Evolutionary conservation across 2,329 filamentous ascomycete genomes (phyloP), one percentile per base, ranked within the genome.

Genomic region (Chaetothyriales sp.): DNA sequence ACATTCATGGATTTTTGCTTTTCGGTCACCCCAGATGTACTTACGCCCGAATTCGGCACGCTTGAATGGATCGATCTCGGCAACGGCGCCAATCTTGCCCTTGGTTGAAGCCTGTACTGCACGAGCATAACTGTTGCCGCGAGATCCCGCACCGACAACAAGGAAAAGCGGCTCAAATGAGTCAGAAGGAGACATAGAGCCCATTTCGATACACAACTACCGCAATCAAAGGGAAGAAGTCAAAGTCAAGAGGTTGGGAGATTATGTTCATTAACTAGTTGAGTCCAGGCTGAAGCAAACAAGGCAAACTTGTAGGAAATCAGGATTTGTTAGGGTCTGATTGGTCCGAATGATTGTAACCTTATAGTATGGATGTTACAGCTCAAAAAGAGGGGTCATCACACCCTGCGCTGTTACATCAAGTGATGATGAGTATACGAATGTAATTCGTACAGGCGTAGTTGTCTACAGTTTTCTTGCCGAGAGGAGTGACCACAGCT

Each of bases 111-210:
- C 79, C 15, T 74, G 72, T 7, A 88, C 81, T 49, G 83, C 83
- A 54, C 75, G 73, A 29, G 83, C 85, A 65, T 94, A 94, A 28
- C 80, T 77, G 49, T 77, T 76, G 13, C 89, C 89, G 37, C 89
- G 81, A 47, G 84, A 86, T 33, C 89, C 88, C 6, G 86, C 88
- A 18, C 89, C 89, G 60, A 94, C 82, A 62, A 94, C 77, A 51
- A 94, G 74, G 62, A 94, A 80, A 48, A 55, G 58, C n/a, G 57
- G 59, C 37, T 40, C 33, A 15, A 40, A 40, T 9, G 10, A 15
- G 10, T 13, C 10, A 2, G 33, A 15, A 40, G 33, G 4, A 15
- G 33, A 40, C 15, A 40, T 2, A 4, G 33, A 15, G 33, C 33
- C 33, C 33, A 40, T 40, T 40, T 5, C 15, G 29, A 9, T 9